A percentile compares a stretch with the other conserved stretches of the same genome.
These are phyloP conservation scores for Kazachstania viticola DNA, from an alignment of 805 yeast genomes.

Conservation along the genomic window DNA sequence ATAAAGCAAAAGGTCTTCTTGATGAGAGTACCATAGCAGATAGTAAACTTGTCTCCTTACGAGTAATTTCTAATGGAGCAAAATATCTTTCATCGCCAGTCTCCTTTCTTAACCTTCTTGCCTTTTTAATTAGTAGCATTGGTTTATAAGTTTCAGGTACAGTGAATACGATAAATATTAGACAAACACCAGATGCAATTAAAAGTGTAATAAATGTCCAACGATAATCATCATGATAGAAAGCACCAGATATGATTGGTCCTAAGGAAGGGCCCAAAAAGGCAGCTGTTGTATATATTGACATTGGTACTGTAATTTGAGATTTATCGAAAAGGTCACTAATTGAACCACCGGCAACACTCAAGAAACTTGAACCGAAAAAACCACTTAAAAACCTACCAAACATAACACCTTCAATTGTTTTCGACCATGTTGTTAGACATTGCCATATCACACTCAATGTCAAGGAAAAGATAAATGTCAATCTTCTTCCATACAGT, in stretches of 20 bases:
- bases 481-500: conserved; percentile 47
- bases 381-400: conserved; percentile 60
- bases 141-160: conserved; percentile 61
- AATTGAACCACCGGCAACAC: conserved; percentile 68
- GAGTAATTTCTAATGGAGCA: conserved; percentile 29
- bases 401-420: conserved; percentile 51
- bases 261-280: conserved; percentile 63
- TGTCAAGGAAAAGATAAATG: conserved; percentile 48
- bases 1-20: conserved; percentile 39
- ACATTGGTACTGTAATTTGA: conserved; percentile 58
- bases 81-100: conserved; percentile 42
- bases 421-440: conserved; percentile 45
- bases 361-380: conserved; percentile 63
- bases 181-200: conserved; percentile 49
- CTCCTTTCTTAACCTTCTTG: conserved; percentile 37
- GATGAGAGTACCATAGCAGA: conserved; percentile 35
- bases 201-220: conserved; percentile 61
- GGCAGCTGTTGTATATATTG: conserved; percentile 52
- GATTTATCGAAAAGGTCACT: conserved; percentile 56
- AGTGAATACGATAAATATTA: conserved; percentile 32
- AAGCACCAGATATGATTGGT: conserved; percentile 50
- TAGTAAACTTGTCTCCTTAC: conserved; percentile 32
- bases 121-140: conserved; percentile 39
- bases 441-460: conserved; percentile 47
- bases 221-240: conserved; percentile 41